Percentiles rank a stretch among this genome's conserved stretches.
These are phyloP conservation scores for Phytophthora fragariae DNA, from an alignment of 352 stramenopile genomes.

Conservation along the genomic window DNA sequence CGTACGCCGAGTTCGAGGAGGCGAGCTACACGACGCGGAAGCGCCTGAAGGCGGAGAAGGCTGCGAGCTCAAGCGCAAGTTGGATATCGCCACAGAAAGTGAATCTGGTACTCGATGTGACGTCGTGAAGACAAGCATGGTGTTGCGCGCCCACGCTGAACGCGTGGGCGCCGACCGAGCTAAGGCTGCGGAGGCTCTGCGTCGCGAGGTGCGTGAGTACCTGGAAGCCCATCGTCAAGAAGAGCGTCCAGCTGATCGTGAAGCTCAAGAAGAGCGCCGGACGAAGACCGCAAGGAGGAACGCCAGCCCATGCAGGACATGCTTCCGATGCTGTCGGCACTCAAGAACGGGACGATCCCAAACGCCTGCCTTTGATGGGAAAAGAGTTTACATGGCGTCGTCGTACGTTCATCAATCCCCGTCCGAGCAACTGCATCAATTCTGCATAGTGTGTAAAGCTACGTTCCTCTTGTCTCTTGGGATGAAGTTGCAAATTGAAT, in stretches of 20 bases:
- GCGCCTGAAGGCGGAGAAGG: no score
- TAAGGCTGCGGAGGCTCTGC: not conserved
- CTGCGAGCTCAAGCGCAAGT: no score
- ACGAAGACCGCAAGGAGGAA: not conserved
- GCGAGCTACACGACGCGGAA: no score
- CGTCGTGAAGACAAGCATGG: no score
- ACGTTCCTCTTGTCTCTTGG: no score
- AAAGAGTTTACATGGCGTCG: no score
- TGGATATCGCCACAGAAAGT: no score
- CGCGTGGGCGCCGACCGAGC: no score
- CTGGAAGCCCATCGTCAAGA: not conserved
- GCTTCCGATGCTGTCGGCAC: not conserved
- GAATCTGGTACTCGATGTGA: not conserved
- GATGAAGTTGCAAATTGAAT: not conserved
- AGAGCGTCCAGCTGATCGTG: not conserved
- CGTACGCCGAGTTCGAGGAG: no score
- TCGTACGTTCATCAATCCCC: no score
- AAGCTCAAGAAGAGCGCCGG: constrained; percentile 4
- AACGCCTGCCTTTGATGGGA: not conserved
- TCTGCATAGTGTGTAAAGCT: no score
- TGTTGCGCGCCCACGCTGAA: not conserved
- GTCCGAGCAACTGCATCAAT: no score
- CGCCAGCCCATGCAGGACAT: constrained; percentile 7
- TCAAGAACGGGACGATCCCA: not conserved
- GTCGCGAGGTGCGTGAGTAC: not conserved